Percentiles rank a stretch among this genome's conserved stretches.
These are phyloP conservation scores for Phaffomyces opuntiae DNA, from an alignment of 805 yeast species.

Conservation along the genomic window DNA sequence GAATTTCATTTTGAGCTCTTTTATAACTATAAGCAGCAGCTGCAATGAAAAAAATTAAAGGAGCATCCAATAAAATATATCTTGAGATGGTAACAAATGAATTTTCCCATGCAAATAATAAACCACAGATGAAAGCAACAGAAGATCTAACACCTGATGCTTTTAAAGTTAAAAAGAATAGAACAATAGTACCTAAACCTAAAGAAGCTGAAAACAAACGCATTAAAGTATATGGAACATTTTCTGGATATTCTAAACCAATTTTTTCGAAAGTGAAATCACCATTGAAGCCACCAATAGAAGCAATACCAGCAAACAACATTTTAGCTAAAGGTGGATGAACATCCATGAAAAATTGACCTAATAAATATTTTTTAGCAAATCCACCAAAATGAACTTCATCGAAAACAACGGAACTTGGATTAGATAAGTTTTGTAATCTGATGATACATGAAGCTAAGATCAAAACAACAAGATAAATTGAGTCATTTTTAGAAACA, in stretches of 20 bases:
- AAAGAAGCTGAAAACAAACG: constrained; percentile 61
- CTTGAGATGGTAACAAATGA: constrained; percentile 65
- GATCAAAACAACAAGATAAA: constrained; percentile 37
- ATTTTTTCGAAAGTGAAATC: constrained; percentile 59
- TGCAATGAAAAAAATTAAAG: constrained; percentile 71
- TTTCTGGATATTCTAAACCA: constrained; percentile 53
- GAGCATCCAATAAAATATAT: constrained; percentile 70
- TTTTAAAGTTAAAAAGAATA: constrained; percentile 63
- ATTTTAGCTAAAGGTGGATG: constrained; percentile 79
- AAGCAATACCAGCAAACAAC: constrained; percentile 65
- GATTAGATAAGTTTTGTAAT: constrained; percentile 51
- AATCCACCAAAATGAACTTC: constrained; percentile 98
- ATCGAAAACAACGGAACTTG: constrained; percentile 82
- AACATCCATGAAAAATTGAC: constrained; percentile 62
- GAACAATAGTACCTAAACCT: constrained; percentile 61
- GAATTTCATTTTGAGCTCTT: constrained; percentile 56
- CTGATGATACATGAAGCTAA: constrained; percentile 53
- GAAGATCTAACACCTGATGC: constrained; percentile 63
- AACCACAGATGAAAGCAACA: constrained; percentile 51
- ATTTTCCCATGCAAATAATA: constrained; percentile 57
- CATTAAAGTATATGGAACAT: constrained; percentile 60
- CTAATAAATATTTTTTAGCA: constrained; percentile 70
- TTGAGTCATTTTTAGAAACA: constrained; percentile 32
- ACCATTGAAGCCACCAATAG: constrained; percentile 65
- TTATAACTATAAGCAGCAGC: constrained; percentile 59